Evolutionary conservation across 192 early-diverging fungal genomes (phyloP).

Genomic region (Dissophora globulifera): DNA sequence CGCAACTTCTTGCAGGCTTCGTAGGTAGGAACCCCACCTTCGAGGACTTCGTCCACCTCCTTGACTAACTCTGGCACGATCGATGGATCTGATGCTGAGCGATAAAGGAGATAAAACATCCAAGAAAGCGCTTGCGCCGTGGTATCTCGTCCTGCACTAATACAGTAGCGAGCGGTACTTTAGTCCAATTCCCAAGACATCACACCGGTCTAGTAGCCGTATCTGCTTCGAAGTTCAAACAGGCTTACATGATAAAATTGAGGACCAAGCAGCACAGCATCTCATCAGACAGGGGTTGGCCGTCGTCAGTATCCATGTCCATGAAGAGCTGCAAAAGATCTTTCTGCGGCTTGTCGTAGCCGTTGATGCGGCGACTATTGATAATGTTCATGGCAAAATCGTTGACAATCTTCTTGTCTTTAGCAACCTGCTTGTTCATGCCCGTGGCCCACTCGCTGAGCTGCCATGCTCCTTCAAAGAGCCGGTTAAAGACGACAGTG

Average conservation of each 20-base stretch:
- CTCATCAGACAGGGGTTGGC: constrained; percentile 41
- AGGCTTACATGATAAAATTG: constrained; percentile 53
- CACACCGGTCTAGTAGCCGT: no score
- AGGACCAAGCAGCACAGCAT: constrained; percentile 60
- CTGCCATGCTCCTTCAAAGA: constrained; percentile 35
- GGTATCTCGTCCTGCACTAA: constrained; percentile 48
- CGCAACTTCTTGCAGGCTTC: constrained; percentile 38
- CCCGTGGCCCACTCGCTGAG: constrained; percentile 39
- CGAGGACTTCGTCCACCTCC: constrained; percentile 45
- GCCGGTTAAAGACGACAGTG: constrained; percentile 32
- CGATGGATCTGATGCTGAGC: constrained; percentile 48
- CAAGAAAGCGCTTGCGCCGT: constrained; percentile 52
- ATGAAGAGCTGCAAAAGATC: constrained; percentile 63
- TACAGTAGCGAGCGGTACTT: no score
- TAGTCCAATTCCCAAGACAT: no score
- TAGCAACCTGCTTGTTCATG: constrained; percentile 12
- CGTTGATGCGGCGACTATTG: constrained; percentile 11
- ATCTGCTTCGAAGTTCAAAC: no score
- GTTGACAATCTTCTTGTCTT: constrained; percentile 34
- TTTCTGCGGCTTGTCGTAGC: constrained; percentile 31
- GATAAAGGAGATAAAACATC: constrained; percentile 53
- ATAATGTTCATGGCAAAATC: constrained; percentile 52
- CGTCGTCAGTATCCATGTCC: constrained; percentile 55
- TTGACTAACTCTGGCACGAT: constrained; percentile 33
- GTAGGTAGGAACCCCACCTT: constrained; percentile 23